phyloP scores from a whole-genome alignment of 1,284 basidiomycete genomes.

The Ganoderma resinaceum region DNA sequence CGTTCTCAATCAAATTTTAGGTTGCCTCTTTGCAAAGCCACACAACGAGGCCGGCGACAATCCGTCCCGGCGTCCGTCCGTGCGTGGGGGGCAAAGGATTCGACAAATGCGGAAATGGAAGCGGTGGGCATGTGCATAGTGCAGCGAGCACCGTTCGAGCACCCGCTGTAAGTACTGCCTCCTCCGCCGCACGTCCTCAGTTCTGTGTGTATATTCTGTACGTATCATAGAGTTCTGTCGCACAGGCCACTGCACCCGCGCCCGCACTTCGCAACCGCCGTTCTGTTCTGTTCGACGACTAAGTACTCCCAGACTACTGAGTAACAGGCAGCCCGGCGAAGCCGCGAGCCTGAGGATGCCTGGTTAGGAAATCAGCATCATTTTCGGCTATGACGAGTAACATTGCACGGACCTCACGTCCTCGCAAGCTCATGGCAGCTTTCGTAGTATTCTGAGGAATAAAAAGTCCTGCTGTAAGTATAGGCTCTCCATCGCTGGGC shows the following conservation, averaged over 20 bases:
- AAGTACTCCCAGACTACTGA: neutral
- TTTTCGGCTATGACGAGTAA: neutral
- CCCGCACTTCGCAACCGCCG: neutral
- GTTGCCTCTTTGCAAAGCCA: constrained; percentile 4
- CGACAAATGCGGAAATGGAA: constrained; percentile 1
- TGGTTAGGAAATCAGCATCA: neutral
- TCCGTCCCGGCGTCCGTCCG: neutral
- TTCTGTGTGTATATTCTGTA: neutral
- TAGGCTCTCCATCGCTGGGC: neutral
- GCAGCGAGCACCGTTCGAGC: neutral
- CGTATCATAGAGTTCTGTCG: constrained; percentile 2
- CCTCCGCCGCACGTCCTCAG: neutral
- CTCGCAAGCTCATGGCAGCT: neutral
- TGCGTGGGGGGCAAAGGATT: neutral
- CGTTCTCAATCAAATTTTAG: neutral
- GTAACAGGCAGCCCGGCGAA: neutral
- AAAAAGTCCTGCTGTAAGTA: neutral
- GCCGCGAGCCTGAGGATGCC: neutral
- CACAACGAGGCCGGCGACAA: neutral
- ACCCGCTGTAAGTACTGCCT: neutral
- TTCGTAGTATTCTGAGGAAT: neutral
- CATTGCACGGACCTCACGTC: neutral
- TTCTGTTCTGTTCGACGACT: neutral
- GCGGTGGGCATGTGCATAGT: constrained; percentile 4
- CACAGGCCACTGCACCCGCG: constrained; percentile 3